These are phyloP conservation scores for Podospora fimiseda DNA, from an alignment of 495 filamentous ascomycete genomes.

Conservation along the genomic window DNA sequence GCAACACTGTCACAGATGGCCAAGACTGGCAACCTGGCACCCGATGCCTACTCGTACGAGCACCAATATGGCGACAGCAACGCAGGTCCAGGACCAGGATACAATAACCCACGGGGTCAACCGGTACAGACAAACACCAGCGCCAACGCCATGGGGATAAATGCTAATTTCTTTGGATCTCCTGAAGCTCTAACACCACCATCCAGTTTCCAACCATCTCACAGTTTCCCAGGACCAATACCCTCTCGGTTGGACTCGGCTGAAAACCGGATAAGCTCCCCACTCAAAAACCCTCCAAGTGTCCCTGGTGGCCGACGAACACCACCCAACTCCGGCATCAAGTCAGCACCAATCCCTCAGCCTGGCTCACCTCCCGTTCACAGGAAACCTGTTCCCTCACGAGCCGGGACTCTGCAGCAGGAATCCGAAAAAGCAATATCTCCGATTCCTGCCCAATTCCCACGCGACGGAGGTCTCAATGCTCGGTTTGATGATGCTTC, in stretches of 20 bases:
- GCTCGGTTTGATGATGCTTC: constrained; percentile 44
- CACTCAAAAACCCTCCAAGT: constrained; percentile 13
- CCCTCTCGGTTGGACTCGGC: constrained; percentile 26
- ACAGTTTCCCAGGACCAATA: constrained; percentile 26
- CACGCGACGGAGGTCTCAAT: constrained; percentile 33
- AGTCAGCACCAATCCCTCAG: constrained; percentile 24
- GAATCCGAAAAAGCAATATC: constrained; percentile 20
- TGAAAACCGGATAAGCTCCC: constrained; percentile 32
- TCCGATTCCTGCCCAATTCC: constrained; percentile 18
- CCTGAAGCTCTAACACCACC: constrained; percentile 42
- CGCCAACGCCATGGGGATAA: constrained; percentile 38
- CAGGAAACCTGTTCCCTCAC: constrained; percentile 58
- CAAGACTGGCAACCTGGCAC: constrained; percentile 50
- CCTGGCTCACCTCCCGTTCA: constrained; percentile 31
- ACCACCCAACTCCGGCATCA: constrained; percentile 20
- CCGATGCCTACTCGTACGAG: constrained; percentile 18
- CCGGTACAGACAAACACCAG: constrained; percentile 41
- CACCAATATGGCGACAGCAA: constrained; percentile 24
- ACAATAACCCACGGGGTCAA: constrained; percentile 31
- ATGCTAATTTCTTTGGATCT: constrained; percentile 45
- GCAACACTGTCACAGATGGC: constrained; percentile 72
- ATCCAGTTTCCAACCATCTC: constrained; percentile 15
- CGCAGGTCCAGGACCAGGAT: constrained; percentile 18
- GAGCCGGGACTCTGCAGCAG: constrained; percentile 35
- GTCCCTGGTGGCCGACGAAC: constrained; percentile 30